phyloP scores from a whole-genome alignment of 495 filamentous ascomycete species.

The Penicillium chermesinum region DNA sequence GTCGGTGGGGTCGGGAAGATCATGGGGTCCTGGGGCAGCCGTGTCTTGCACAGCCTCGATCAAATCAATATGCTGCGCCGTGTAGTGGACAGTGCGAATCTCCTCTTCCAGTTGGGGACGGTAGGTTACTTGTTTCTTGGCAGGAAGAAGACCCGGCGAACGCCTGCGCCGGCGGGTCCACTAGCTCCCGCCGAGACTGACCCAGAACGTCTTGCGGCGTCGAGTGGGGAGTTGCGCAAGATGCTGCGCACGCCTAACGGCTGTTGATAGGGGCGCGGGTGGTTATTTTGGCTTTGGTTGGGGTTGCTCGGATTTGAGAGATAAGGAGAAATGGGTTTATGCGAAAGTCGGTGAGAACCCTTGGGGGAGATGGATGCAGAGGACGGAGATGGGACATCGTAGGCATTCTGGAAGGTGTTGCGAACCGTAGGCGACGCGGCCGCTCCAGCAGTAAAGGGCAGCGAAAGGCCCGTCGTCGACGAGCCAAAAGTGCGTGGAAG shows the following conservation, averaged over 20 bases:
- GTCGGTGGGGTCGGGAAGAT: slow-evolving; percentile 29
- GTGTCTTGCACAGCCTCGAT: slow-evolving; percentile 4
- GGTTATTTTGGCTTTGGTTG: slow-evolving; percentile 22
- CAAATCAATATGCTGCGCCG: slow-evolving; percentile 39
- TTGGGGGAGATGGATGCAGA: slow-evolving; percentile 49
- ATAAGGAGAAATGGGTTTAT: slow-evolving; percentile 28
- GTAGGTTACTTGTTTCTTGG: slow-evolving; percentile 54
- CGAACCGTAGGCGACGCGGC: slow-evolving; percentile 69
- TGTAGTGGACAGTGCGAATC: slow-evolving; percentile 49
- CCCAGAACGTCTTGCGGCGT: slow-evolving; percentile 34
- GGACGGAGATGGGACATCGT: slow-evolving; percentile 61
- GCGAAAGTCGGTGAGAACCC: slow-evolving; percentile 25
- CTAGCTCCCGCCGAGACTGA: slow-evolving; percentile 35
- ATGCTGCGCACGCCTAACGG: slow-evolving; percentile 65
- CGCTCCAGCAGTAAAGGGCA: slow-evolving; percentile 54
- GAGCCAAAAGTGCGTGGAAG: slow-evolving; percentile 49
- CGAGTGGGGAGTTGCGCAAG: slow-evolving; percentile 65
- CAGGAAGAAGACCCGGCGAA: slow-evolving; percentile 48
- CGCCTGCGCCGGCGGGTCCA: slow-evolving; percentile 26
- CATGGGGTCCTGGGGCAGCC: slow-evolving; percentile 3
- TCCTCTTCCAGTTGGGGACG: slow-evolving; percentile 50
- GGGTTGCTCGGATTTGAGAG: slow-evolving; percentile 20
- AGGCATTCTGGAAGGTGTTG: slow-evolving; percentile 79
- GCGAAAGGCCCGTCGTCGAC: slow-evolving; percentile 50
- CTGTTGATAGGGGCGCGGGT: slow-evolving; percentile 55